These are phyloP conservation scores for Hemileccinum rubropunctum DNA, from an alignment of 768 basidiomycete species.

Conservation along the genomic window DNA sequence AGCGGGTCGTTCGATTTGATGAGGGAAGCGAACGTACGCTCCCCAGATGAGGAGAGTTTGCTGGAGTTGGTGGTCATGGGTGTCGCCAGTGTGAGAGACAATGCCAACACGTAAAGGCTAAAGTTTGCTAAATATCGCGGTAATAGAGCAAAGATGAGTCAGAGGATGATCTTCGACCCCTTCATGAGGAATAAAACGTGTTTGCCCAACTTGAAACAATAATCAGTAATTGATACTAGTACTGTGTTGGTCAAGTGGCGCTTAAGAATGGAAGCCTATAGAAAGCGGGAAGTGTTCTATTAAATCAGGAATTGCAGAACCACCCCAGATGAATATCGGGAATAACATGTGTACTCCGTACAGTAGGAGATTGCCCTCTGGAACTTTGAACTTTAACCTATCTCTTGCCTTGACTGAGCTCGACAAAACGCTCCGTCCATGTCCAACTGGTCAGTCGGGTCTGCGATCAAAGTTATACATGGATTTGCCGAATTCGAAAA, in stretches of 20 bases:
- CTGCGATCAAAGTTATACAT: conserved; percentile 1
- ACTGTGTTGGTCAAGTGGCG: background rate
- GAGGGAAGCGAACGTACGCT: conserved; percentile 7
- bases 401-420: conserved; percentile 13
- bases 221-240: background rate
- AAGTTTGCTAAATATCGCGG: too few relatives aligned
- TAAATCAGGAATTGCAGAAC: too few relatives aligned
- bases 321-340: background rate
- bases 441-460: conserved; percentile 18
- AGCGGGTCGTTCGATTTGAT: conserved; percentile 21
- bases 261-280: background rate
- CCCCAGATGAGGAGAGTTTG: background rate
- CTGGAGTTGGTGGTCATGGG: conserved; percentile 8
- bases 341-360: conserved; percentile 1
- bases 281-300: background rate
- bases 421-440: conserved; percentile 28
- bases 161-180: background rate
- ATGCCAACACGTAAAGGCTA: too few relatives aligned
- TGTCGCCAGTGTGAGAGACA: background rate
- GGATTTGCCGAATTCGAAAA: background rate
- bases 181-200: conserved; percentile 11
- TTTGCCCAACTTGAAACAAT: background rate
- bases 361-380: background rate
- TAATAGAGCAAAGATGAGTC: too few relatives aligned
- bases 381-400: background rate